Evolutionary conservation across 2,329 filamentous ascomycete species (phyloP).

Genomic region (Delphinella strobiligena): DNA sequence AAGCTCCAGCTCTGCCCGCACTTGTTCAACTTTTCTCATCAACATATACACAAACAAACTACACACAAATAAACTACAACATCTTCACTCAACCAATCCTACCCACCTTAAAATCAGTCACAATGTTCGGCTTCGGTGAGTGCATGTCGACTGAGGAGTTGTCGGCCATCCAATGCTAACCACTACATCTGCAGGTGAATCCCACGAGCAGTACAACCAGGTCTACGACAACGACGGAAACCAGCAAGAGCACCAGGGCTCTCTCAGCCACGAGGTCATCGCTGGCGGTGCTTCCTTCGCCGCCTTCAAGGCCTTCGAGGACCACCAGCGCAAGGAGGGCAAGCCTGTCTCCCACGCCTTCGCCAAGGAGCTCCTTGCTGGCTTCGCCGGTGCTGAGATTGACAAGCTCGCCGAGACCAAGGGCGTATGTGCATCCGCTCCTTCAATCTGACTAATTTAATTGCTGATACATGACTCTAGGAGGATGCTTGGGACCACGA

Average conservation of each 20-base stretch:
- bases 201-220: conserved; percentile 41
- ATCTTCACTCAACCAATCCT: conserved; percentile 1
- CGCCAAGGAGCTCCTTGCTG: conserved; percentile 66
- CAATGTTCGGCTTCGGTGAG: conserved; percentile 35
- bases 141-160: not conserved
- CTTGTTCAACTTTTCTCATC: conserved; percentile 33
- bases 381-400: conserved; percentile 60
- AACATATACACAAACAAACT: conserved; percentile 5
- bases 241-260: conserved; percentile 43
- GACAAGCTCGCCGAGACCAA: conserved; percentile 58
- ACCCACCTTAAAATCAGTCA: conserved; percentile 13
- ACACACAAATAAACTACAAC: conserved; percentile 2
- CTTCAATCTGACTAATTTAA: no score
- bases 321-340: conserved; percentile 58
- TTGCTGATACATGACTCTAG: no score
- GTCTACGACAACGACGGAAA: conserved; percentile 40
- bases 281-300: conserved; percentile 67
- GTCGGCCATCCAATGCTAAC: not conserved
- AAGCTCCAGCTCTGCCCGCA: conserved; percentile 29
- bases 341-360: conserved; percentile 60
- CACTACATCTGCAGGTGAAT: conserved; percentile 32
- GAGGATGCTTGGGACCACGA: conserved; percentile 37
- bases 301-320: conserved; percentile 69
- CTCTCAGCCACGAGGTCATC: conserved; percentile 60
- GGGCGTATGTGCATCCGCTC: no score